Evolutionary conservation across 495 filamentous ascomycete species (phyloP), one percentile per base, ranked within the genome.

Genomic region (Penicillium manginii): DNA sequence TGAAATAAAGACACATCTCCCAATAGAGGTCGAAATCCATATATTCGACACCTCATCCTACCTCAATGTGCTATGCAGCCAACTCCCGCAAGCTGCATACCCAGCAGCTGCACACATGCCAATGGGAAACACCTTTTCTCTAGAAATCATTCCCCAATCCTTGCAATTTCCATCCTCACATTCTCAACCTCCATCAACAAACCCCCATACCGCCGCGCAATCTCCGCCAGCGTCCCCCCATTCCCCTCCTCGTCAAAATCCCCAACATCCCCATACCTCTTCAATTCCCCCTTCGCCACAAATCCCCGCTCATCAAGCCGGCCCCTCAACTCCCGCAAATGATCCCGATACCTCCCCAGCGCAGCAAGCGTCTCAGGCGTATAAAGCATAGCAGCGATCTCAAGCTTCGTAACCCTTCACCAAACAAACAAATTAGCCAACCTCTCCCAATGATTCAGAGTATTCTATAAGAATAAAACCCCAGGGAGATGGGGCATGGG

Each of bases 181-280:
- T 81, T 78, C 53, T 81, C 76, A 7, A 88, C 60, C 54, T 86
- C 80, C 54, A 66, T 72, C 3, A 73, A 72, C 67, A 88, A 78
- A 42, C 78, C 75, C 1, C 78, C 71, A 73, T 84, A 88, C n/a
- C 82, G 80, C 59, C 81, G 77, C 9, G 82, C 82, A 73, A 87
- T 86, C 73, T 88, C 84, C 47, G 68, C 70, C 67, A 76, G 76
- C 64, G 76, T 80, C 18, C 50, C 70, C 45, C 31, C 60, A 50
- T 47, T 57, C 55, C 12, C 59, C 55, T 40, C 39, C 43, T 56
- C 48, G 33, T 29, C 22, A 31, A 19, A 54, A 1, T 32, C 47
- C 35, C 71, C 74, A n/a, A 61, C 67, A 40, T 72, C 78, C 4
- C 83, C 82, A 64, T 87, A 89, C 18, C 73, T 78, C 52, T 71